Percentiles rank a stretch among this genome's conserved stretches.
These are phyloP conservation scores for Lactarius indigo DNA, from an alignment of 768 basidiomycete genomes.

Conservation along the genomic window DNA sequence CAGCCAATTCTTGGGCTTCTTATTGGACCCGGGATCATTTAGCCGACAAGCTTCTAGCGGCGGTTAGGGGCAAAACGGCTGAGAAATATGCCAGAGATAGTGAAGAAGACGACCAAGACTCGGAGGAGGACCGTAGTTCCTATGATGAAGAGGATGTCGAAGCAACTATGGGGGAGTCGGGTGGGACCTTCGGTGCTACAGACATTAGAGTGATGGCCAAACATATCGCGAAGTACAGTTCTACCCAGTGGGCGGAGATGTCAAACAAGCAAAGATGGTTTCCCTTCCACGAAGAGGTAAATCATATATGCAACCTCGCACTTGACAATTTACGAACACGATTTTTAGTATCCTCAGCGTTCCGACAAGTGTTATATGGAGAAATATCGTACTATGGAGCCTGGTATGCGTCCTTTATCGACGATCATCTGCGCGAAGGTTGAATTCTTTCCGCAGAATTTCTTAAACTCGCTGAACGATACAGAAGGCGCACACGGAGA, in stretches of 20 bases:
- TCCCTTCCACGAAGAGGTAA: conserved; percentile 49
- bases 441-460: conserved; percentile 15
- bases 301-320: conserved; percentile 14
- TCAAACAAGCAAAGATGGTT: conserved; percentile 51
- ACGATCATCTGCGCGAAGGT: neutral
- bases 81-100: conserved; percentile 18
- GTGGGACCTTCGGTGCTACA: conserved; percentile 52
- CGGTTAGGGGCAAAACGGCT: conserved; percentile 1
- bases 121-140: conserved; percentile 26
- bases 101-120: conserved; percentile 33
- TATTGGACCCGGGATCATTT: conserved; percentile 20
- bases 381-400: conserved; percentile 17
- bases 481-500: conserved; percentile 23
- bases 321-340: neutral
- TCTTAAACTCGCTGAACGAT: conserved; percentile 29
- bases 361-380: conserved; percentile 4
- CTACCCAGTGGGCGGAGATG: conserved; percentile 43
- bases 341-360: conserved; percentile 17
- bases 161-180: conserved; percentile 49
- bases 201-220: conserved; percentile 59
- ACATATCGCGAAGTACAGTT: conserved; percentile 43
- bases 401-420: conserved; percentile 7
- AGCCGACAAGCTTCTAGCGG: conserved; percentile 12
- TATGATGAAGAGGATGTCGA: conserved; percentile 33
- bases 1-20: conserved; percentile 13